Conservation (phyloP, 225 moss, liverwort and hornwort species). For the Polytrichum formosum region DNA sequence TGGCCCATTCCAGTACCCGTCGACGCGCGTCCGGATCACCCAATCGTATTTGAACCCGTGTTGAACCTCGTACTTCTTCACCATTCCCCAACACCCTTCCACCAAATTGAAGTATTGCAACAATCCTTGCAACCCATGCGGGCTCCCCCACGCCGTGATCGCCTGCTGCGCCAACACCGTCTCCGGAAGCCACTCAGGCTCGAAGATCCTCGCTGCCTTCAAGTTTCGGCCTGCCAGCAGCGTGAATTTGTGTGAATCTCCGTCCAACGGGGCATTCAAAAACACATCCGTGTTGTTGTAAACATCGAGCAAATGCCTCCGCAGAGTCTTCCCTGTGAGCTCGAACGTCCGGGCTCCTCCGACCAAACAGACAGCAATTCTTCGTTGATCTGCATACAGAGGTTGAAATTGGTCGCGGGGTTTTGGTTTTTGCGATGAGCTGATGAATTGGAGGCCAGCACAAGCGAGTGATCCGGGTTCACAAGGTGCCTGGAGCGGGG, state of each 20-base stretch:
- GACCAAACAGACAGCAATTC: conserved; percentile 84
- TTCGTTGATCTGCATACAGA: conserved; percentile 28
- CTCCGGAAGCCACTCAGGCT: conserved; percentile 28
- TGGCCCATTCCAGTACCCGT: conserved; percentile 67
- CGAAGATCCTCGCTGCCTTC: conserved; percentile 56
- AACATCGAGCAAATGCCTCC: conserved; percentile 57
- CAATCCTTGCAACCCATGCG: conserved; percentile 75
- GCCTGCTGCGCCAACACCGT: conserved; percentile 20
- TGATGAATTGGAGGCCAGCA: too few species aligned
- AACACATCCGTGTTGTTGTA: conserved; percentile 73
- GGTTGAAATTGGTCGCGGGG: not conserved
- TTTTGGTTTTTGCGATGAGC: not conserved
- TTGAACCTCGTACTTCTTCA: conserved; percentile 52
- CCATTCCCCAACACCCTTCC: conserved; percentile 78
- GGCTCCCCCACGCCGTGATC: conserved; percentile 58
- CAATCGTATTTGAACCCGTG: conserved; percentile 69
- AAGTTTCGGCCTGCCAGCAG: conserved; percentile 62
- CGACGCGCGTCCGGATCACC: conserved; percentile 79
- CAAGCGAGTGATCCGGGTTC: not conserved
- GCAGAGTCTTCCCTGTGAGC: conserved; percentile 63
- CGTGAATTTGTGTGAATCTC: conserved; percentile 61
- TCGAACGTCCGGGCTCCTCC: conserved; percentile 85
- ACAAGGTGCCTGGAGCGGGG: conserved; percentile 6
- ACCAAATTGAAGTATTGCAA: conserved; percentile 92
- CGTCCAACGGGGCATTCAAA: conserved; percentile 63